A percentile compares a stretch with the other conserved stretches of the same genome.
Evolutionary conservation across 202 grass and related monocot genomes (phyloP).

Genomic region (Hordeum pubiflorum): DNA sequence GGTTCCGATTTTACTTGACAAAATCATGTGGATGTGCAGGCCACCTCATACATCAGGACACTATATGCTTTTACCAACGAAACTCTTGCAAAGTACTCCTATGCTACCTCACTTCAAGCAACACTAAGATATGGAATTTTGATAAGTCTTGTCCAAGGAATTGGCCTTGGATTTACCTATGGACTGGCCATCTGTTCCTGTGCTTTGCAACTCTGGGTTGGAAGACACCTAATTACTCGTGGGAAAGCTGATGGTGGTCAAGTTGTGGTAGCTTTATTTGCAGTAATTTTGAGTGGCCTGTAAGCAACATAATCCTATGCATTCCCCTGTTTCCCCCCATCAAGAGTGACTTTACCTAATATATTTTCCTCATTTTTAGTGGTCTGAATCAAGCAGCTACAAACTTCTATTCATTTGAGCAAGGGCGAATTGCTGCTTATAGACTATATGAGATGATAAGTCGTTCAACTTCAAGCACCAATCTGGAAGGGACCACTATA

Average conservation of each 20-base stretch:
- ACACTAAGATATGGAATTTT: constrained; percentile 94
- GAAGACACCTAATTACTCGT: constrained; percentile 64
- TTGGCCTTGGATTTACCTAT: constrained; percentile 97
- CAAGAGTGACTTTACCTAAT: constrained; percentile 1
- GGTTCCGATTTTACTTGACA: constrained; percentile 25
- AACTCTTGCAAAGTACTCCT: constrained; percentile 96
- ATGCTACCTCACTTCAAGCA: constrained; percentile 95
- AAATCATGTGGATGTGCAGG: constrained; percentile 40
- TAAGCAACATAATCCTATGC: constrained; percentile 36
- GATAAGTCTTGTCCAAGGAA: constrained; percentile 98
- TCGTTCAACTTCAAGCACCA: constrained; percentile 67
- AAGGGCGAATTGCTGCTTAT: constrained; percentile 96
- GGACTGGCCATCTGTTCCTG: constrained; percentile 96
- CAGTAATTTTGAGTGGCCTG: constrained; percentile 96
- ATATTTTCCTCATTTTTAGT: constrained; percentile 36
- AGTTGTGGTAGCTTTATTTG: constrained; percentile 86
- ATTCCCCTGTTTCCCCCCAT: background rate
- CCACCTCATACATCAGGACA: constrained; percentile 85
- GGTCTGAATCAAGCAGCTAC: constrained; percentile 98
- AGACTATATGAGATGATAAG: constrained; percentile 99
- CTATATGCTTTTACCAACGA: constrained; percentile 95
- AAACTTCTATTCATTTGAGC: constrained; percentile 98
- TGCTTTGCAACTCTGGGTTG: constrained; percentile 95
- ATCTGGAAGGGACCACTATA: constrained; percentile 73
- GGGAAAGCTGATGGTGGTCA: constrained; percentile 85